A percentile compares a stretch with the other conserved stretches of the same genome.
Conservation (phyloP, 192 early-diverging fungal genomes). For the Glomus cerebriforme region DNA sequence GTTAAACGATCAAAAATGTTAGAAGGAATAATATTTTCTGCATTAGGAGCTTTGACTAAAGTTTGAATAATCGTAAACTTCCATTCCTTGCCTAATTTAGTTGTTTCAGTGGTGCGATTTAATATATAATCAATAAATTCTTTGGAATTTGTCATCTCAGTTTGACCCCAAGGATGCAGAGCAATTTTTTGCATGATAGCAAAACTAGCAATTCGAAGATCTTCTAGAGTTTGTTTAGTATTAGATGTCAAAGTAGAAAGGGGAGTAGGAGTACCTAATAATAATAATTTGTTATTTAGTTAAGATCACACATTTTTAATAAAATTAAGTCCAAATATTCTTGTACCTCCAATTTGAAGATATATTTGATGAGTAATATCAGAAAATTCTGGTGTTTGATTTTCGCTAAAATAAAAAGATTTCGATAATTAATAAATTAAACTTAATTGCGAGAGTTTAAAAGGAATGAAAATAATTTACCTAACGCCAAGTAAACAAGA, state of each 20-base stretch:
- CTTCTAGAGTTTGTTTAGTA: conserved; percentile 37
- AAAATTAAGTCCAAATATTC: background rate
- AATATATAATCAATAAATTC: conserved; percentile 45
- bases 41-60: conserved; percentile 11
- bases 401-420: background rate
- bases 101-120: conserved; percentile 39
- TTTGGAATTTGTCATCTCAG: conserved; percentile 20
- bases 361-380: conserved; percentile 19
- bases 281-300: background rate
- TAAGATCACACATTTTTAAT: background rate
- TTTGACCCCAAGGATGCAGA: conserved; percentile 13
- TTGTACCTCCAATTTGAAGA: conserved; percentile 11
- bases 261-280: conserved; percentile 14
- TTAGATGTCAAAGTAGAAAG: conserved; percentile 28
- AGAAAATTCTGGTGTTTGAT: background rate
- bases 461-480: conserved; percentile 14
- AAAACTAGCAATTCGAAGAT: conserved; percentile 36
- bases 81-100: conserved; percentile 46
- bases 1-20: conserved; percentile 27
- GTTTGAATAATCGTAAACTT: conserved; percentile 42
- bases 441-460: background rate
- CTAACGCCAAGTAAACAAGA: conserved; percentile 40
- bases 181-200: conserved; percentile 28
- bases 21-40: conserved; percentile 24
- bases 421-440: background rate